A percentile compares a stretch with the other conserved stretches of the same genome.
These are phyloP conservation scores for Dalbergia cochinchinensis DNA, from an alignment of 306 rosid genomes.

Conservation along the genomic window DNA sequence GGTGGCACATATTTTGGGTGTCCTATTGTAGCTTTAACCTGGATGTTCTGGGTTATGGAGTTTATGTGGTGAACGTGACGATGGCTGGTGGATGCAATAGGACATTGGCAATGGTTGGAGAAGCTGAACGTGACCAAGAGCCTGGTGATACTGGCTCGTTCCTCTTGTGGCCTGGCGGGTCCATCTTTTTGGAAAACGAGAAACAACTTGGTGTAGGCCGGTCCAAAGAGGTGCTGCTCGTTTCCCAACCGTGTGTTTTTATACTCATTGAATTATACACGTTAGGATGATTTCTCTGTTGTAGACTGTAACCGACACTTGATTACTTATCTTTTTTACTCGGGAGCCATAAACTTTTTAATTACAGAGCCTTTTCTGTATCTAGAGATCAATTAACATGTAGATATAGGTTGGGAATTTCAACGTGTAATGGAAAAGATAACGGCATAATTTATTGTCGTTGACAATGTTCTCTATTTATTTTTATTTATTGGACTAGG, in stretches of 20 bases:
- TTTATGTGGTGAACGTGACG: conserved; percentile 35
- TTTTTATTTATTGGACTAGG: not conserved
- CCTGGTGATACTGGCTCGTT: conserved; percentile 30
- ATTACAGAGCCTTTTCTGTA: conserved; percentile 53
- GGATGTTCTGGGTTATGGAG: conserved; percentile 51
- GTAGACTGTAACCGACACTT: conserved; percentile 45
- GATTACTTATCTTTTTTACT: conserved; percentile 27
- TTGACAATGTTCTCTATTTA: not conserved
- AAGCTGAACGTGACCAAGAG: conserved; percentile 29
- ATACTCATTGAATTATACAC: conserved; percentile 21
- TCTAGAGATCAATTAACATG: not conserved
- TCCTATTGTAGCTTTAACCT: conserved; percentile 48
- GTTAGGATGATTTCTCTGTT: conserved; percentile 37
- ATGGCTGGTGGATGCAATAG: conserved; percentile 43
- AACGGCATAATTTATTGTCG: conserved; percentile 28
- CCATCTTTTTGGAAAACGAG: conserved; percentile 28
- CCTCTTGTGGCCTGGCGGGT: conserved; percentile 33
- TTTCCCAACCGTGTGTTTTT: conserved; percentile 15
- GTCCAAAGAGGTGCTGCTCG: conserved; percentile 42
- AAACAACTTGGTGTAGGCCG: conserved; percentile 38
- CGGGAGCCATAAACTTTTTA: conserved; percentile 43
- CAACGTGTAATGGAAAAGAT: conserved; percentile 10
- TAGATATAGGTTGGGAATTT: conserved; percentile 21
- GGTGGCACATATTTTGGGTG: conserved; percentile 64
- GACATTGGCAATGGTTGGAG: conserved; percentile 44